Base-by-base conservation (phyloP, 2,329 filamentous ascomycete species). In the Pseudogymnoascus sp. region DNA sequence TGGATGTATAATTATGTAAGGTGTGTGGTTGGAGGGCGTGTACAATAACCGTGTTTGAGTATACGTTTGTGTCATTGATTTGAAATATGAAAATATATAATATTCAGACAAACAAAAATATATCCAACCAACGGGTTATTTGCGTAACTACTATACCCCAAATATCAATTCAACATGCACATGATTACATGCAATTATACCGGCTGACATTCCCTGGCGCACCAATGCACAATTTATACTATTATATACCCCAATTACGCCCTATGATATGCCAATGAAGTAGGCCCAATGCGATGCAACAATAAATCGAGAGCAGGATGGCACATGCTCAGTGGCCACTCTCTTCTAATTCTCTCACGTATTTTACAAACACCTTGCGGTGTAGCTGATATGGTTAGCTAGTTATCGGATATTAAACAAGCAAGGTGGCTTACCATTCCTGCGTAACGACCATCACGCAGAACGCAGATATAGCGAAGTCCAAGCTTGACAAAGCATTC, bases 401-500 rank as follows among this genome's bases (percentile, higher is more conserved):
- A 14, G 36, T 21, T 11, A 36, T 18, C 62, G 10, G 40, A 45
- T 62, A n/a, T 34, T n/a, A 14, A 51, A 5, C n/a, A 11, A 61
- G 26, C 10, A 39, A 39, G 18, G 62, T 45, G 12, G 78, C 86
- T 78, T 75, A 96, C 91, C 81, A 99, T 84, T 66, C 95, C 95
- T 1, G 89, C 90, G 76, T 91, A 99, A 66, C 85, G 86, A 23
- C 95, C 95, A 68, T 96, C 87, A 63, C 84, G 84, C 26, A 95
- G 78, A 4, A 97, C 92, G 73, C 95, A 97, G 60, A 99, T 88
- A 75, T 96, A 97, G 66, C 95, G 82, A 68, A 99, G 76, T 1
- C 95, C 95, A 7, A 99, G 80, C 76, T 99, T 99, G 61, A 91
- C 90, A 74, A 97, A 99, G 71, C 92, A 93, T 73, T 99, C 95